phyloP scores from a whole-genome alignment of 129 eudicot species.

The Flaveria sonorensis region DNA sequence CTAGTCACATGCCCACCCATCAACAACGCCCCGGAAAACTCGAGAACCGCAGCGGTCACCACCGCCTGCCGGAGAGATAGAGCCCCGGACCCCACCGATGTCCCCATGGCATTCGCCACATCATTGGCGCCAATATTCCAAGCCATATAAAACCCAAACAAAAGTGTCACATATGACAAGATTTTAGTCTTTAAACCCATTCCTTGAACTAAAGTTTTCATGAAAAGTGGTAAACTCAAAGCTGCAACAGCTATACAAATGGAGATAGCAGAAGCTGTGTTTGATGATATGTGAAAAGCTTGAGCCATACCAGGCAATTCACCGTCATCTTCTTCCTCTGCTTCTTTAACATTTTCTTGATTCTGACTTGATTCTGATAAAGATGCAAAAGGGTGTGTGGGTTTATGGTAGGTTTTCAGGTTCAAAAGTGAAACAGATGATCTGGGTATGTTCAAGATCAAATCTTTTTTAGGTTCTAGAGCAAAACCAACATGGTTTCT shows the following conservation, averaged over 20 bases:
- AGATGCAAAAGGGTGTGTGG: slow-evolving; percentile 60
- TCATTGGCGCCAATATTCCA: slow-evolving; percentile 99
- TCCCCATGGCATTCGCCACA: slow-evolving; percentile 99
- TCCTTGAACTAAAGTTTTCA: slow-evolving; percentile 71
- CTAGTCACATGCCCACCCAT: slow-evolving; percentile 89
- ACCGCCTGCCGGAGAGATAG: slow-evolving; percentile 86
- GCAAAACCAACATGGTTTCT: slow-evolving; percentile 35
- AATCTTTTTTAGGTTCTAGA: slow-evolving; percentile 34
- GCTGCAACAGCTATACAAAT: slow-evolving; percentile 91
- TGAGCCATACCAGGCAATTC: slow-evolving; percentile 75
- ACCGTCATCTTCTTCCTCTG: slow-evolving; percentile 8
- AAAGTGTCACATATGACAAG: slow-evolving; percentile 70
- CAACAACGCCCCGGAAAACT: slow-evolving; percentile 89
- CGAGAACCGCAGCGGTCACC: slow-evolving; percentile 81
- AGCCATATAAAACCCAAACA: slow-evolving; percentile 95
- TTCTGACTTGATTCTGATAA: slow-evolving; percentile 49
- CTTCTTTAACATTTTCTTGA: slow-evolving; percentile 33
- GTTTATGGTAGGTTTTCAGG: slow-evolving; percentile 38
- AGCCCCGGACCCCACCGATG: slow-evolving; percentile 97
- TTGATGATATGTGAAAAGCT: slow-evolving; percentile 82
- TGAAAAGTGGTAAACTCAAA: slow-evolving; percentile 64
- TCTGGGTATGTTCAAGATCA: slow-evolving; percentile 40
- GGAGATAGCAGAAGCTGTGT: slow-evolving; percentile 81
- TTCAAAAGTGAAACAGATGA: slow-evolving; percentile 42
- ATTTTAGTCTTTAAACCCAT: slow-evolving; percentile 62